Evolutionary conservation across 2,329 filamentous ascomycete genomes (phyloP).

Genomic region (Sporothrix variecibatus): DNA sequence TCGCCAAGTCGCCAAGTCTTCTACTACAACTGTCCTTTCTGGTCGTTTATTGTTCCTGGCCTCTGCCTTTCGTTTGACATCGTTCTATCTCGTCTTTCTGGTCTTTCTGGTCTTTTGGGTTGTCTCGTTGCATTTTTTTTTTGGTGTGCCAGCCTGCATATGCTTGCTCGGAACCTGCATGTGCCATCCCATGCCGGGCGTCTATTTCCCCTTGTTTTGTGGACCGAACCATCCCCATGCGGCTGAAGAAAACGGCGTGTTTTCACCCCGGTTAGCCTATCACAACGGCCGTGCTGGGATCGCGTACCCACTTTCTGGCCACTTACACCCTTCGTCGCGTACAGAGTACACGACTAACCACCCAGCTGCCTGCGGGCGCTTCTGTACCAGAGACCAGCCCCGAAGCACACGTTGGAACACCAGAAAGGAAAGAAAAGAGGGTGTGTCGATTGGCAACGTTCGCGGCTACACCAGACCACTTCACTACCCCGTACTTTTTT

Average conservation of each 20-base stretch:
- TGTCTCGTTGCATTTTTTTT: not conserved
- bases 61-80: not conserved
- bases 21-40: too few relatives aligned
- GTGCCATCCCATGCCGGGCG: conserved; percentile 26
- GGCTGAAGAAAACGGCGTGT: conserved; percentile 16
- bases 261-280: conserved; percentile 17
- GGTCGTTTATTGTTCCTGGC: not conserved
- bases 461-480: conserved; percentile 2
- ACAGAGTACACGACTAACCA: not conserved
- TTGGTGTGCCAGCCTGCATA: conserved; percentile 19
- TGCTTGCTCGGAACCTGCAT: conserved; percentile 13
- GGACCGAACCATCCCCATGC: conserved; percentile 16
- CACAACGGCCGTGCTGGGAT: not conserved
- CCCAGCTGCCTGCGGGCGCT: not conserved
- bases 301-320: not conserved
- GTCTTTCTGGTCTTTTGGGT: not conserved
- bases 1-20: not conserved
- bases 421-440: not conserved
- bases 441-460: not conserved
- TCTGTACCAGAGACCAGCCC: not conserved
- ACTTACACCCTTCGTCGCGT: conserved; percentile 4
- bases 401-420: not conserved
- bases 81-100: not conserved
- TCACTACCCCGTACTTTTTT: not conserved
- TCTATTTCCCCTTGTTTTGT: conserved; percentile 27